phyloP scores from a whole-genome alignment of 768 basidiomycete genomes.

The Russula lepida region DNA sequence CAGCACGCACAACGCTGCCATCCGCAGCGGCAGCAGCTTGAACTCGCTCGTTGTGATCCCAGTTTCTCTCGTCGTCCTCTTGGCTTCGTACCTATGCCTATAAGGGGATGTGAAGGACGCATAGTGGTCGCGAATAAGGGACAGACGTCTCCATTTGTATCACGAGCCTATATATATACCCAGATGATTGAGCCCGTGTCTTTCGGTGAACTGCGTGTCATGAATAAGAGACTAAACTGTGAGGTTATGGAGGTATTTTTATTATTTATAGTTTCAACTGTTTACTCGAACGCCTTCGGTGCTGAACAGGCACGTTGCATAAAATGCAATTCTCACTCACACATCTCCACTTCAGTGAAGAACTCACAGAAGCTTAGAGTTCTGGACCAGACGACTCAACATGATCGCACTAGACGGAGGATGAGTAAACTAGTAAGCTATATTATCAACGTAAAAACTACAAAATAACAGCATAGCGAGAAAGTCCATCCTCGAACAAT shows the following conservation, averaged over 20 bases:
- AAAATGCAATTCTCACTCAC: not conserved
- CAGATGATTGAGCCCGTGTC: not conserved
- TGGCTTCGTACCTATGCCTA: slow-evolving; percentile 6
- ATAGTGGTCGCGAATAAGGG: not conserved
- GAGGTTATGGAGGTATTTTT: no score
- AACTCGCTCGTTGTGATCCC: slow-evolving; percentile 1
- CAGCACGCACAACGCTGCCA: not conserved
- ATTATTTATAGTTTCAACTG: no score
- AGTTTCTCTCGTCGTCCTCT: not conserved
- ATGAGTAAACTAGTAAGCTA: slow-evolving; percentile 4
- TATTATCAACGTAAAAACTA: slow-evolving; percentile 6
- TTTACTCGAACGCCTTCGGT: no score
- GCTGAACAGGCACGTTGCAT: not conserved
- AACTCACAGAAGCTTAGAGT: not conserved
- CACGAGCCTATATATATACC: not conserved
- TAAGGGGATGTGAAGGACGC: not conserved
- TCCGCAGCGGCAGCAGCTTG: not conserved
- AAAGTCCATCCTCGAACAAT: not conserved
- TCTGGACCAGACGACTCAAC: not conserved
- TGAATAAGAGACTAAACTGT: no score
- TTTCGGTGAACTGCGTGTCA: not conserved
- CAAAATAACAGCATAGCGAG: not conserved
- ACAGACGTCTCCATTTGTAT: not conserved
- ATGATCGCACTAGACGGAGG: not conserved
- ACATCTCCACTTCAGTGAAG: not conserved